Percentiles rank a stretch among this genome's conserved stretches.
Conservation (phyloP, 805 yeast genomes). For the Wickerhamomyces subpelliculosus region DNA sequence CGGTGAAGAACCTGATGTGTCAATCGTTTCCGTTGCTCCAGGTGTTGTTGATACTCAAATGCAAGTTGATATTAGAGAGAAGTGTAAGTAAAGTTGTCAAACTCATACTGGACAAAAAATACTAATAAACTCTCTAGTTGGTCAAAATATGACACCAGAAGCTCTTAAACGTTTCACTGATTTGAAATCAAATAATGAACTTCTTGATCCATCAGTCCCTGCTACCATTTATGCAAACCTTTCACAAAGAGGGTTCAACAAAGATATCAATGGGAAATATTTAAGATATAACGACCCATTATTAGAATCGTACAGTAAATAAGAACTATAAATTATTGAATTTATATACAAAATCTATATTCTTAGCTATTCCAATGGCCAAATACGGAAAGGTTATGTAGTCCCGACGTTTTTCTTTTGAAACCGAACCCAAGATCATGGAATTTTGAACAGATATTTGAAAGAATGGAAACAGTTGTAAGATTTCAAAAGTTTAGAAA, state of each 20-base stretch:
- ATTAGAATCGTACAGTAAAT: slow-evolving; percentile 6
- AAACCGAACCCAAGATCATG: too few relatives aligned
- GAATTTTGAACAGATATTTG: too few relatives aligned
- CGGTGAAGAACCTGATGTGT: slow-evolving; percentile 56
- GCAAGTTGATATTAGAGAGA: slow-evolving; percentile 76
- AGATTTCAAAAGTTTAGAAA: background rate
- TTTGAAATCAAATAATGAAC: slow-evolving; percentile 47
- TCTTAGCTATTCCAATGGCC: too few relatives aligned
- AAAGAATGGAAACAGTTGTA: too few relatives aligned
- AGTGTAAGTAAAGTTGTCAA: slow-evolving; percentile 20
- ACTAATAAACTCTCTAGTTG: slow-evolving; percentile 23
- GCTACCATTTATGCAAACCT: slow-evolving; percentile 63
- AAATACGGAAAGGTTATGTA: background rate
- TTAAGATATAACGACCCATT: slow-evolving; percentile 48
- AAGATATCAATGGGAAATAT: slow-evolving; percentile 58
- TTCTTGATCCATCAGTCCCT: slow-evolving; percentile 66
- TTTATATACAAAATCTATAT: too few relatives aligned
- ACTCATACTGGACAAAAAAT: background rate
- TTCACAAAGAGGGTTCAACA: slow-evolving; percentile 52
- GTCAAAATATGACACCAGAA: slow-evolving; percentile 51
- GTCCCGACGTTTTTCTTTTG: background rate
- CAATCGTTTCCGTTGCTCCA: slow-evolving; percentile 75
- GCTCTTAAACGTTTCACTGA: slow-evolving; percentile 57
- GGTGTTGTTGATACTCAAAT: slow-evolving; percentile 91
- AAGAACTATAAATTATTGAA: too few relatives aligned